Evolutionary conservation across 164 flowering plant genomes (phyloP), one percentile per base, ranked within the genome.

Genomic region (Magnolia sinica): DNA sequence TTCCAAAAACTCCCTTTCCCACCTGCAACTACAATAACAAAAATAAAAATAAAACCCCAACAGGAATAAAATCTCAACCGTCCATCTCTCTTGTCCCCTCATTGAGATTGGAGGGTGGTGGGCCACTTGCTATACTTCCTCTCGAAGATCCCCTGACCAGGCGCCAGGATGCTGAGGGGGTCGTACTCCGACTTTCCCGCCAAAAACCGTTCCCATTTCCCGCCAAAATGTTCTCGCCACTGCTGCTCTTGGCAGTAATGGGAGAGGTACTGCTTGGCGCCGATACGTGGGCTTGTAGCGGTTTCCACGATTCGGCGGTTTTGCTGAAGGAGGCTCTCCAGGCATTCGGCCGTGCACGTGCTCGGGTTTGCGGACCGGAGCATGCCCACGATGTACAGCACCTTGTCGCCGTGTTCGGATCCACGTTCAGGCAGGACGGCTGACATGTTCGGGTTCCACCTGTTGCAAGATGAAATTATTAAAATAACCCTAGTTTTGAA

Each of bases 111-210:
- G 10, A 23, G 24, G 19, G 67, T 19, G 37, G 70, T 68, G 70
- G 73, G 72, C 14, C 51, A 24, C 13, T 65, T 51, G 70, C 72
- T 67, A 66, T 73, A 80, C 75, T 74, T 85, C 80, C 88, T 86
- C 87, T 81, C 81, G 87, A 84, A 94, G 80, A 94, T 90, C 70
- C 89, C 83, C 76, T 94, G 98, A 29, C 97, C 98, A 1, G 98
- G 98, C 22, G 91, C 90, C 80, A 94, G 86, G 19, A 94, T 86
- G 65, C 90, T 88, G 72, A 90, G 80, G 8, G 98, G 98, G 80
- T 94, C 98, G 73, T 86, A 94, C 63, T 82, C 77, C 23, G 86
- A 71, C 83, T 94, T 94, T 79, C 91, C 88, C 80, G 83, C 87
- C 78, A 75, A 78, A 72, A 92, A 89, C 50, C 73, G 78, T 52